A percentile compares a stretch with the other conserved stretches of the same genome.
Evolutionary conservation across 1,284 basidiomycete species (phyloP).

Genomic region (Cryptococcus neoformans): DNA sequence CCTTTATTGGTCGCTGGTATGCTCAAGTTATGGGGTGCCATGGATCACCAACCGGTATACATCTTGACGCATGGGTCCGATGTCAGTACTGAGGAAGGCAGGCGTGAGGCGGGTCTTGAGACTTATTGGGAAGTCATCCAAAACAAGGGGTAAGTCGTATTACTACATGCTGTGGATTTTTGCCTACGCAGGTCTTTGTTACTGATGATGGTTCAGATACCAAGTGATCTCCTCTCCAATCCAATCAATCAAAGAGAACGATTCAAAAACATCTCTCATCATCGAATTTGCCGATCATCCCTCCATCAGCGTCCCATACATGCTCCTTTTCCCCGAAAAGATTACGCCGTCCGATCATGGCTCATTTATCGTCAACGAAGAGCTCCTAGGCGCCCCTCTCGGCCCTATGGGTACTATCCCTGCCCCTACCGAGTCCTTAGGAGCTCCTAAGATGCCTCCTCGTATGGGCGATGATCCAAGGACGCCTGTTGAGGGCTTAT

Average conservation of each 20-base stretch:
- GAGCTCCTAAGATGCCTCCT: conserved; percentile 7
- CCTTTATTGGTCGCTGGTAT: conserved; percentile 12
- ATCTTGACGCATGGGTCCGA: conserved; percentile 31
- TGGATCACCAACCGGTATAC: conserved; percentile 15
- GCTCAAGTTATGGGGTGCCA: conserved; percentile 24
- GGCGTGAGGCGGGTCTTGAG: conserved; percentile 16
- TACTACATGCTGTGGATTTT: no score
- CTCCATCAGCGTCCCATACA: conserved; percentile 15
- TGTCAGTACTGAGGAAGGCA: conserved; percentile 12
- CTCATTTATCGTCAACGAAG: conserved; percentile 6
- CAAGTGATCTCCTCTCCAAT: conserved; percentile 17
- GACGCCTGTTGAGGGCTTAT: conserved; percentile 22
- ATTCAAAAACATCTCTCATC: neutral
- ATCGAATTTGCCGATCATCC: conserved; percentile 12
- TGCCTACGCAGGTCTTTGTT: neutral
- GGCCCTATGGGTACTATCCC: conserved; percentile 12
- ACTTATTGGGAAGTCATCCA: conserved; percentile 8
- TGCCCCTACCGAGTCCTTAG: neutral
- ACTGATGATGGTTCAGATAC: conserved; percentile 5
- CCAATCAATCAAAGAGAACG: conserved; percentile 3
- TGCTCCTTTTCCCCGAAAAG: conserved; percentile 21
- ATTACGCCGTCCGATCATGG: conserved; percentile 11
- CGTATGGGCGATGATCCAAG: conserved; percentile 32
- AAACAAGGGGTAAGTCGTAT: conserved; percentile 17
- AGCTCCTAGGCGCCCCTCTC: conserved; percentile 4